Evolutionary conservation across 768 basidiomycete species (phyloP).

Genomic region (Xerocomellus intermedius): DNA sequence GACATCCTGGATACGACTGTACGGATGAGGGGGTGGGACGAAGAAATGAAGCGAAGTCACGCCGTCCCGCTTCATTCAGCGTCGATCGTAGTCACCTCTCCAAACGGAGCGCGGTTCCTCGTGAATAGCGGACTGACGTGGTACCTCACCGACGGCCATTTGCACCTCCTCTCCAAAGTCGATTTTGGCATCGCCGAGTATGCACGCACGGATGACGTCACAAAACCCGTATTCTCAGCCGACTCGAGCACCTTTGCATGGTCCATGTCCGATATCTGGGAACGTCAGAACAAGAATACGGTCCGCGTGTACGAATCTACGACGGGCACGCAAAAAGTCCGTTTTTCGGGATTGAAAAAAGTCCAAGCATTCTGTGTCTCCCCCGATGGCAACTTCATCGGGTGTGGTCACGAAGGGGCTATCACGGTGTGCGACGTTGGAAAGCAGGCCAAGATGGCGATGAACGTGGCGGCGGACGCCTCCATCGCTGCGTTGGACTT

Average conservation of each 20-base stretch:
- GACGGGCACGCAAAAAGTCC: constrained; percentile 1
- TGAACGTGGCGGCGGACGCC: neutral
- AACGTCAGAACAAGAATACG: neutral
- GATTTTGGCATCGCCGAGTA: constrained; percentile 3
- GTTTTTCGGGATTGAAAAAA: constrained; percentile 5
- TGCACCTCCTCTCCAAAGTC: constrained; percentile 4
- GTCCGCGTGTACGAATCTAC: constrained; percentile 7
- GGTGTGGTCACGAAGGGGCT: constrained; percentile 10
- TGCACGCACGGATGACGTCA: neutral
- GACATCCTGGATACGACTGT: constrained; percentile 11
- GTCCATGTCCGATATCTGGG: neutral
- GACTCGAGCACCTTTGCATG: constrained; percentile 10
- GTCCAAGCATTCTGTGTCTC: constrained; percentile 5
- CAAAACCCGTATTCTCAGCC: constrained; percentile 1
- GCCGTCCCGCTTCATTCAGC: neutral
- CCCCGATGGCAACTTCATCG: neutral
- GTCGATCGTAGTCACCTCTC: neutral
- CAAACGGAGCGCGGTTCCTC: constrained; percentile 10
- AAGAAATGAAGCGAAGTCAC: neutral
- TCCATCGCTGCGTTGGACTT: constrained; percentile 10
- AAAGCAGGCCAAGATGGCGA: neutral
- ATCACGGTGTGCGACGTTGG: constrained; percentile 5
- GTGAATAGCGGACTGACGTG: neutral
- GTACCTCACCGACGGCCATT: constrained; percentile 1
- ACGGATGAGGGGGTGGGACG: constrained; percentile 5